Conservation (phyloP, 2,329 filamentous ascomycete genomes). For the Ophiostoma sp. region DNA sequence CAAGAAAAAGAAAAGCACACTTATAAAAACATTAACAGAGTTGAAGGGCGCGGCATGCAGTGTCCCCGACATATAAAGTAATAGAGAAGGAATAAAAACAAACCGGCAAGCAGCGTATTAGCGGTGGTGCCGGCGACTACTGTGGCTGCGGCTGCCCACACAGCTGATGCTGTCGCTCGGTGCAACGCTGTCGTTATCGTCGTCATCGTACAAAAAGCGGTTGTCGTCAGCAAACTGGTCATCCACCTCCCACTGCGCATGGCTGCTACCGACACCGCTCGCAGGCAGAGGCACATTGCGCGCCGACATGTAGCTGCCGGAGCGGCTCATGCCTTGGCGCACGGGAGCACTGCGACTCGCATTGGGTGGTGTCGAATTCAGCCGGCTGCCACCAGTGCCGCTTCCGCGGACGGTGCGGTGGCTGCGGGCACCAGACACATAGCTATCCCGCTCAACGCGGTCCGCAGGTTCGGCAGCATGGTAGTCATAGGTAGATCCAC, state of each 20-base stretch:
- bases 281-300: constrained; percentile 44
- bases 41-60: not conserved
- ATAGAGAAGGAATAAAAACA: not conserved
- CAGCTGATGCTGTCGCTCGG: constrained; percentile 64
- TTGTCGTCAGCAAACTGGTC: constrained; percentile 20
- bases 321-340: constrained; percentile 28
- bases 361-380: constrained; percentile 28
- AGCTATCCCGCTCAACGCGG: constrained; percentile 42
- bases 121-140: constrained; percentile 33
- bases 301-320: constrained; percentile 33
- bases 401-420: constrained; percentile 39
- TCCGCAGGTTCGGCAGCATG: constrained; percentile 24
- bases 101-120: not conserved
- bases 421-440: constrained; percentile 45
- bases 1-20: not conserved
- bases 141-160: constrained; percentile 48
- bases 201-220: constrained; percentile 29
- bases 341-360: constrained; percentile 25
- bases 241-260: constrained; percentile 33
- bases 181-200: constrained; percentile 55
- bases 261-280: constrained; percentile 45
- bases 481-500: constrained; percentile 27
- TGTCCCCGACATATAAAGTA: not conserved
- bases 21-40: constrained; percentile 2
- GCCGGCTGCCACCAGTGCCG: constrained; percentile 28